These are phyloP conservation scores for Saccharomycopsis synnaedendra DNA, from an alignment of 805 yeast genomes.

Conservation along the genomic window DNA sequence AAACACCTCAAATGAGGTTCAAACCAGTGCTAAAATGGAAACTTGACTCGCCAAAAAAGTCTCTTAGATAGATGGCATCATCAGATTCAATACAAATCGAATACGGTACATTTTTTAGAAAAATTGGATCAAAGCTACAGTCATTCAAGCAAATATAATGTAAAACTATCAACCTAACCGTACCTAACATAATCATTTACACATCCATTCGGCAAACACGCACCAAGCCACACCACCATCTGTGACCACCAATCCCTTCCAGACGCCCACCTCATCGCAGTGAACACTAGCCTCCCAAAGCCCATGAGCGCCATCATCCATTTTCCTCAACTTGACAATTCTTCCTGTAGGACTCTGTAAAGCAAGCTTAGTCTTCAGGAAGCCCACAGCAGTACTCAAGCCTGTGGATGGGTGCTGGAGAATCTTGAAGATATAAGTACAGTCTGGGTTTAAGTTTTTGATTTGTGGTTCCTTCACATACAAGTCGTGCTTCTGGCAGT, in stretches of 20 bases:
- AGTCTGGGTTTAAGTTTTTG: slow-evolving; percentile 41
- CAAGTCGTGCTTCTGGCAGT: slow-evolving; percentile 57
- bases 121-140: neutral
- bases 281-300: slow-evolving; percentile 49
- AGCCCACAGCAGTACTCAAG: slow-evolving; percentile 26
- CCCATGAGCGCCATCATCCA: slow-evolving; percentile 34
- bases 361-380: slow-evolving; percentile 45
- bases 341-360: slow-evolving; percentile 82
- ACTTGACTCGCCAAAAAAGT: too few species aligned
- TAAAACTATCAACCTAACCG: too few species aligned
- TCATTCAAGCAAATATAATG: neutral
- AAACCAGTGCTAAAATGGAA: too few species aligned
- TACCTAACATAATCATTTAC: slow-evolving; percentile 21
- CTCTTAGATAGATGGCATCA: too few species aligned
- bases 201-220: slow-evolving; percentile 85
- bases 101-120: too few species aligned
- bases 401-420: slow-evolving; percentile 52
- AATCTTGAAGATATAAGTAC: slow-evolving; percentile 54
- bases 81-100: too few species aligned
- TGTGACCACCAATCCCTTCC: slow-evolving; percentile 75
- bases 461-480: slow-evolving; percentile 83
- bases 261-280: slow-evolving; percentile 63
- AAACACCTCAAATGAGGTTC: too few species aligned
- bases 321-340: slow-evolving; percentile 44
- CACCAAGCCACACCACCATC: slow-evolving; percentile 76